Evolutionary conservation across 1,139 yeast species (phyloP).

Genomic region (Pichia sp.): DNA sequence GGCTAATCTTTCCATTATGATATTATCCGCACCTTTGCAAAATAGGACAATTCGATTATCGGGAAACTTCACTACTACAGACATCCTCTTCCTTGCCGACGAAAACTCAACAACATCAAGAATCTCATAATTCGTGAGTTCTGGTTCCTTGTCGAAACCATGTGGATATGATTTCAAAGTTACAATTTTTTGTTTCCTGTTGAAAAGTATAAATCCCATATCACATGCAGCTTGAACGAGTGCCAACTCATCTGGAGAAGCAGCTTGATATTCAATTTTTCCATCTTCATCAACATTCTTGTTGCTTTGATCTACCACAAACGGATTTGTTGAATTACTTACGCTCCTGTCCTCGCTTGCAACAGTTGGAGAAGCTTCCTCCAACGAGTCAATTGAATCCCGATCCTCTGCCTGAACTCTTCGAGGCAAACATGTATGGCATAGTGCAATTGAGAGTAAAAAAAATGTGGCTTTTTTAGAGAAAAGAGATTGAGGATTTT

Average conservation of each 20-base stretch:
- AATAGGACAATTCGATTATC: constrained; percentile 72
- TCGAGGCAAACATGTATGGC: constrained; percentile 86
- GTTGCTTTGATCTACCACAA: constrained; percentile 37
- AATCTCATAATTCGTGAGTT: constrained; percentile 64
- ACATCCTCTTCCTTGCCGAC: constrained; percentile 90
- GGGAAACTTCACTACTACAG: constrained; percentile 75
- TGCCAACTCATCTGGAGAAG: constrained; percentile 96
- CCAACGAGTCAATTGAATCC: constrained; percentile 23
- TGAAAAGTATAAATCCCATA: constrained; percentile 77
- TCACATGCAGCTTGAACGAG: constrained; percentile 92
- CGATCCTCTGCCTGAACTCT: constrained; percentile 24
- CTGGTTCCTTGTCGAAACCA: constrained; percentile 66
- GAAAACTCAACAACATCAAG: constrained; percentile 82
- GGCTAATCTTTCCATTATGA: constrained; percentile 72
- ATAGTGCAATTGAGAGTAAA: constrained; percentile 73
- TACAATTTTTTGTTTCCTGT: constrained; percentile 55
- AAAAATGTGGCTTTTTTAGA: constrained; percentile 75
- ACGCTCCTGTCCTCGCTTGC: neutral
- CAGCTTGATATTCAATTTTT: constrained; percentile 73
- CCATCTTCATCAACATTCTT: constrained; percentile 39
- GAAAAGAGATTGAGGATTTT: constrained; percentile 65
- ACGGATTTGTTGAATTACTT: constrained; percentile 15
- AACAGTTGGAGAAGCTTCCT: neutral
- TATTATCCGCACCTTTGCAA: constrained; percentile 95
- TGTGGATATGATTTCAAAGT: constrained; percentile 75